Evolutionary conservation across 306 rosid genomes (phyloP).

Genomic region (Cicer judaicum): DNA sequence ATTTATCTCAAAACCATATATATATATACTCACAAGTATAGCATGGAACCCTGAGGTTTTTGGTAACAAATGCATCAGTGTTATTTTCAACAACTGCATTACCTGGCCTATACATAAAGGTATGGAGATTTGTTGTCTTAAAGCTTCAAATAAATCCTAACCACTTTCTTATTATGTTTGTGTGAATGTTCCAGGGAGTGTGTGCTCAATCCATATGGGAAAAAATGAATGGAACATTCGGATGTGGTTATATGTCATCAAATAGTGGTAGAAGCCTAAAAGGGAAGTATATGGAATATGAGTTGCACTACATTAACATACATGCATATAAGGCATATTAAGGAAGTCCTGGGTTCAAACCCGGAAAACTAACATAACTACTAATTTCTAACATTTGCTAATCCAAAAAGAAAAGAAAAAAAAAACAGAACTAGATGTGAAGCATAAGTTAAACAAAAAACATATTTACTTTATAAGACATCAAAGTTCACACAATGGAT

Average conservation of each 20-base stretch:
- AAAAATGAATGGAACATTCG: not conserved
- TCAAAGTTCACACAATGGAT: slow-evolving; percentile 13
- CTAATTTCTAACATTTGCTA: not conserved
- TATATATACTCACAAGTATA: not conserved
- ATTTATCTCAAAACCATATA: not conserved
- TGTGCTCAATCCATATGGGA: not conserved
- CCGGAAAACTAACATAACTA: too few relatives aligned
- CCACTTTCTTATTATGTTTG: not conserved
- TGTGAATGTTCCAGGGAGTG: not conserved
- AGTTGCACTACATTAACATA: slow-evolving; percentile 17
- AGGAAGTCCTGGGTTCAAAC: too few relatives aligned
- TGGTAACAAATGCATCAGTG: not conserved
- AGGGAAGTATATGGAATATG: slow-evolving; percentile 4
- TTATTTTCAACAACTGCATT: slow-evolving; percentile 10
- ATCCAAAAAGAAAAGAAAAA: not conserved
- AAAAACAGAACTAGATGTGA: slow-evolving; percentile 8
- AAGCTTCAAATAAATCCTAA: not conserved
- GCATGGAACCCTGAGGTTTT: not conserved
- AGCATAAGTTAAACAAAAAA: slow-evolving; percentile 19
- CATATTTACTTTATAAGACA: slow-evolving; percentile 9
- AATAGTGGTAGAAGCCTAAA: not conserved
- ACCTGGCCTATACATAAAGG: not conserved
- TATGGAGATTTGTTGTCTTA: not conserved
- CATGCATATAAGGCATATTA: not conserved
- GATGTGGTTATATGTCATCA: not conserved